These are phyloP conservation scores for Sporothrix euskadiensis DNA, from an alignment of 2,329 filamentous ascomycete species.

Conservation along the genomic window DNA sequence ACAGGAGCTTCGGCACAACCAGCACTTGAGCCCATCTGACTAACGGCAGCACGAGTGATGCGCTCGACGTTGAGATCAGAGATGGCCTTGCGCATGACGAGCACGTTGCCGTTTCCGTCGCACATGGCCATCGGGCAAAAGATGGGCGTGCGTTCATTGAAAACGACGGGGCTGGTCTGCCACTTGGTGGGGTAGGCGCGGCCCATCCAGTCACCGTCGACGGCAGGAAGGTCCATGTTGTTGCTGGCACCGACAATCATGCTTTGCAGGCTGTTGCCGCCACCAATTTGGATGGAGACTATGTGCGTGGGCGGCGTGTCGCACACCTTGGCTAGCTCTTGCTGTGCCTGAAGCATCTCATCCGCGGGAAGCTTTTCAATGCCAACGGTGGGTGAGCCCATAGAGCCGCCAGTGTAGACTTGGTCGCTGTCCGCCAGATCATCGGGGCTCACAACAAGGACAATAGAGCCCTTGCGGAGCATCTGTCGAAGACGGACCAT, in stretches of 20 bases:
- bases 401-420: constrained; percentile 58
- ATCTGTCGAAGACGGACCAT: constrained; percentile 55
- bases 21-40: constrained; percentile 57
- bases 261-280: constrained; percentile 62
- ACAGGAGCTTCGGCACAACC: constrained; percentile 53
- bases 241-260: constrained; percentile 57
- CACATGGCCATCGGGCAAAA: constrained; percentile 51
- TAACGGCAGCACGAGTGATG: constrained; percentile 53
- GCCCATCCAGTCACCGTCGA: constrained; percentile 61
- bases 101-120: constrained; percentile 55
- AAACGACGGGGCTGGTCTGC: constrained; percentile 47
- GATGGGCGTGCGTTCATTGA: constrained; percentile 50
- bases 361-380: constrained; percentile 61
- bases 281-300: constrained; percentile 66
- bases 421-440: constrained; percentile 53
- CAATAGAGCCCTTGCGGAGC: constrained; percentile 51
- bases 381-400: constrained; percentile 60
- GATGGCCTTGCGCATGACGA: constrained; percentile 50
- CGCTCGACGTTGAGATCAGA: constrained; percentile 52
- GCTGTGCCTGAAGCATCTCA: constrained; percentile 54
- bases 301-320: constrained; percentile 48
- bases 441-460: constrained; percentile 53
- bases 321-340: constrained; percentile 55
- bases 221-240: constrained; percentile 53
- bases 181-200: constrained; percentile 56